These are phyloP conservation scores for Cyclocybe cylindracea DNA, from an alignment of 768 basidiomycete genomes.

Conservation along the genomic window DNA sequence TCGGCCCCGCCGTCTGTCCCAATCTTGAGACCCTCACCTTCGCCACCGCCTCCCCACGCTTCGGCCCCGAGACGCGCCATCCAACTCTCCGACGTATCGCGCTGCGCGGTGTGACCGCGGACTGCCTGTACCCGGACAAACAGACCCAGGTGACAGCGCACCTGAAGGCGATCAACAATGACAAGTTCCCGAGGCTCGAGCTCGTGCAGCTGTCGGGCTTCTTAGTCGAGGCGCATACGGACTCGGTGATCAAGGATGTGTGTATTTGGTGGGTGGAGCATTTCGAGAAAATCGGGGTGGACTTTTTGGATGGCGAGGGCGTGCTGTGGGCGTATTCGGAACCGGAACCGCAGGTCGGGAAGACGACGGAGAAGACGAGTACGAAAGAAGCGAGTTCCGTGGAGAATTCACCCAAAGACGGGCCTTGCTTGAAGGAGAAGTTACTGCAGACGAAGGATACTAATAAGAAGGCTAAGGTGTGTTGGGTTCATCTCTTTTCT, in stretches of 20 bases:
- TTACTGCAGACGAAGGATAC: too few species aligned
- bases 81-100: slow-evolving; percentile 47
- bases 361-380: background rate
- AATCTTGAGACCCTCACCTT: slow-evolving; percentile 46
- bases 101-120: slow-evolving; percentile 41
- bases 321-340: slow-evolving; percentile 51
- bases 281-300: slow-evolving; percentile 49
- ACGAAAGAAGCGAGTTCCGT: too few species aligned
- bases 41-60: slow-evolving; percentile 33
- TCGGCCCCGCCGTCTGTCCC: slow-evolving; percentile 41
- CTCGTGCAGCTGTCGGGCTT: slow-evolving; percentile 48
- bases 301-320: slow-evolving; percentile 56
- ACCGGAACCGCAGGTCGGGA: slow-evolving; percentile 9
- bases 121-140: slow-evolving; percentile 45
- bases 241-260: slow-evolving; percentile 44
- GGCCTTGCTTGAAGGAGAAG: too few species aligned
- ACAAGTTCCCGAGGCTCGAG: slow-evolving; percentile 46
- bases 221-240: slow-evolving; percentile 45
- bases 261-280: slow-evolving; percentile 58
- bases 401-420: too few species aligned
- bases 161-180: slow-evolving; percentile 41
- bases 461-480: too few species aligned
- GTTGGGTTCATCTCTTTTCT: too few species aligned
- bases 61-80: slow-evolving; percentile 25
- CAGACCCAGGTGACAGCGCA: slow-evolving; percentile 36